A percentile compares a stretch with the other conserved stretches of the same genome.
Evolutionary conservation across 495 filamentous ascomycete genomes (phyloP).

Genomic region (Aspergillus cavernicola): DNA sequence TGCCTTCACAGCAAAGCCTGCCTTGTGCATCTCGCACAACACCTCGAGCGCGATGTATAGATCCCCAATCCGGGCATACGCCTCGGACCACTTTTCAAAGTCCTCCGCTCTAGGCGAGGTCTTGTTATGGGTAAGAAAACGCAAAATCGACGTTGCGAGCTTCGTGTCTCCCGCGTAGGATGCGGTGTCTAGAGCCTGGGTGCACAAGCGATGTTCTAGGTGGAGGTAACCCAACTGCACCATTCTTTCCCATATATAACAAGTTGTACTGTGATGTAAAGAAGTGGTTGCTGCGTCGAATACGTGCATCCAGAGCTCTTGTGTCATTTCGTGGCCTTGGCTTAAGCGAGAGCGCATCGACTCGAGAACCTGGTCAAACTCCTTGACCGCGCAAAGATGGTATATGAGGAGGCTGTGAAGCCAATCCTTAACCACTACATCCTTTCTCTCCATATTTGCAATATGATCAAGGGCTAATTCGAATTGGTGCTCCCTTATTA

Average conservation of each 20-base stretch:
- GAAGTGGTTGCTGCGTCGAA: constrained; percentile 61
- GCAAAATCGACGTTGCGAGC: constrained; percentile 45
- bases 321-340: constrained; percentile 43
- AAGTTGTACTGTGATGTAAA: constrained; percentile 51
- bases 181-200: constrained; percentile 66
- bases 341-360: constrained; percentile 55
- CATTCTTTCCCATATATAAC: constrained; percentile 59
- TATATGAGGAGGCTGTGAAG: constrained; percentile 72
- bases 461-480: constrained; percentile 77
- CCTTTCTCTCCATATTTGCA: constrained; percentile 58
- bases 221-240: constrained; percentile 57
- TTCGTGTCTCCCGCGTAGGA: constrained; percentile 59
- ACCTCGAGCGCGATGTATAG: constrained; percentile 54
- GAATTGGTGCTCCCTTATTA: constrained; percentile 74
- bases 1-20: constrained; percentile 43
- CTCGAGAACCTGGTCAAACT: constrained; percentile 69
- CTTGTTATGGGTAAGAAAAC: constrained; percentile 42
- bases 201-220: constrained; percentile 60
- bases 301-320: constrained; percentile 61
- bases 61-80: constrained; percentile 56
- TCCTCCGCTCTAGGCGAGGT: constrained; percentile 56
- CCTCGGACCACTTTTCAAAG: constrained; percentile 71
- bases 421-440: constrained; percentile 59
- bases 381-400: constrained; percentile 62
- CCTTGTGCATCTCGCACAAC: constrained; percentile 64